Conservation (phyloP, 148 eudicot genomes). For the Vaccinium myrtillus region DNA sequence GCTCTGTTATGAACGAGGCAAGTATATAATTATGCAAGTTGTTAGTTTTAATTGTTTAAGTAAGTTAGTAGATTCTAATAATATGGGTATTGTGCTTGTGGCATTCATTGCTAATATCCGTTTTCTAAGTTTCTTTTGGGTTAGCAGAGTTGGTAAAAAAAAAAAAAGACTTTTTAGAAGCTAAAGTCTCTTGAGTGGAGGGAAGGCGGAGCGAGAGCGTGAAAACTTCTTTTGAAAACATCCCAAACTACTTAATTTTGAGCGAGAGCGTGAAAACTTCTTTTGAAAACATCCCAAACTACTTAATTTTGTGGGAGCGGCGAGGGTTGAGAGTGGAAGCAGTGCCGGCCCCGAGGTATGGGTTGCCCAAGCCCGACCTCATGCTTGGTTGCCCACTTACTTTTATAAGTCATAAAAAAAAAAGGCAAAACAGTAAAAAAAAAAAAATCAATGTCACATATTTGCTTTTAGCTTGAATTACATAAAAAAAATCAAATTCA, state of each 20-base stretch:
- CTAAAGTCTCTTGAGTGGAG: not conserved
- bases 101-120: not conserved
- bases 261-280: not conserved
- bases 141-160: not conserved
- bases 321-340: too few species aligned
- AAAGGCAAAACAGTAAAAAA: too few species aligned
- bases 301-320: too few species aligned
- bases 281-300: not conserved
- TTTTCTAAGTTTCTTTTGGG: not conserved
- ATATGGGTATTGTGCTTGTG: not conserved
- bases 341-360: too few species aligned
- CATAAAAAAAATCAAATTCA: too few species aligned
- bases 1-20: constrained; percentile 73
- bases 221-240: not conserved
- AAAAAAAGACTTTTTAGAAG: not conserved
- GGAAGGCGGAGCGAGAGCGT: not conserved
- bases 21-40: not conserved
- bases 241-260: not conserved
- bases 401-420: too few species aligned
- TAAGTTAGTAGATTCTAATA: not conserved
- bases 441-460: too few species aligned
- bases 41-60: not conserved
- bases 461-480: too few species aligned
- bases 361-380: too few species aligned
- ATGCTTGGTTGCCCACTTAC: too few species aligned